Base-by-base conservation (phyloP, 306 rosid species). In the Senna tora region DNA sequence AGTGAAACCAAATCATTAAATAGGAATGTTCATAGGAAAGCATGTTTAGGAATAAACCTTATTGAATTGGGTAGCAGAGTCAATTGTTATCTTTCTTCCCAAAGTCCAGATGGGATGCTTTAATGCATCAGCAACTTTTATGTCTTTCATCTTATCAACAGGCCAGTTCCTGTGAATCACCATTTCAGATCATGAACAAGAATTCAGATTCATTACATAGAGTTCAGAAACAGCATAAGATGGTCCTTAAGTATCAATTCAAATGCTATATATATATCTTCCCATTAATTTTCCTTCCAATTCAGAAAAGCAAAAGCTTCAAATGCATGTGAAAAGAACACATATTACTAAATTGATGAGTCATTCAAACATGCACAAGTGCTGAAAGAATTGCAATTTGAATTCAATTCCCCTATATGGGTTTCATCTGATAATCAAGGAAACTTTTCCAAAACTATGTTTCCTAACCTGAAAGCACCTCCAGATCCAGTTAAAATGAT, bases 41-140 rank as follows among this genome's bases (percentile, higher is more conserved):
- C 30, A 25, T 1, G 30, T 25, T 25, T 25, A 1, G 3, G 30
- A 25, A 25, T 25, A 25, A 68, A 89, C 97, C 96, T 92, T 92
- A 11, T 92, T 92, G 88, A 92, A 92, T 76, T 89, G 96, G 56
- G 97, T 92, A 67, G 97, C 96, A 34, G 97, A 92, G 82, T 92
- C 97, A 9, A 92, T 83, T 17, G 97, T 92, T 46, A 92, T 92
- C 78, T 92, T 92, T 73, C 88, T 92, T 51, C 97, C 97, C 90
- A 92, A 86, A 77, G 53, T 89, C 97, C 97, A 92, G 78, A 87
- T 92, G 2, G 97, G 97, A 84, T 92, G 96, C 72, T 92, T 92
- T 67, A 92, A 80, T 63, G 97, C 97, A 83, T 92, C 97, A 17
- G 85, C 81, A 55, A 92, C 87, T 79, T 86, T 92, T 60, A 89